Conservation (phyloP, 805 yeast genomes). For the Candida sonorensis region DNA sequence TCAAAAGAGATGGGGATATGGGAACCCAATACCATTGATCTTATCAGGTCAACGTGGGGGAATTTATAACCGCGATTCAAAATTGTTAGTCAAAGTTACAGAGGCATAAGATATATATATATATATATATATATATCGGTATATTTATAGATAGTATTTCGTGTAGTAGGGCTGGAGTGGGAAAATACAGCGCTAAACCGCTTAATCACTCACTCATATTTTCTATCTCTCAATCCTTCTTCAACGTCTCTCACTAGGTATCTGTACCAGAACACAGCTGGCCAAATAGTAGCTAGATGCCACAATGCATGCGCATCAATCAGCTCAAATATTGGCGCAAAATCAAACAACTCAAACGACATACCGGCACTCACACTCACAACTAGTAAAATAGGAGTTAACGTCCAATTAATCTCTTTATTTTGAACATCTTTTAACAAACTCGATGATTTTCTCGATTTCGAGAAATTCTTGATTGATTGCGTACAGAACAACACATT, state of each 20-base stretch:
- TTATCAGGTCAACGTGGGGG: no score
- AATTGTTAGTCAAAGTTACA: no score
- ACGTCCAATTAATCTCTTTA: constrained; percentile 33
- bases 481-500: constrained; percentile 46
- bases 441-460: constrained; percentile 10
- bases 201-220: constrained; percentile 21
- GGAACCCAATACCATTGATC: no score
- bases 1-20: no score
- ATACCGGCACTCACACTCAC: constrained; percentile 58
- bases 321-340: constrained; percentile 61
- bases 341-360: constrained; percentile 89
- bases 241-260: constrained; percentile 44
- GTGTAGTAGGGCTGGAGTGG: no score
- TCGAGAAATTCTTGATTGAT: constrained; percentile 25
- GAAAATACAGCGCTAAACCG: no score
- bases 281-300: constrained; percentile 86
- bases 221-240: constrained; percentile 22
- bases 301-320: constrained; percentile 91
- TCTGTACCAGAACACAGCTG: constrained; percentile 68
- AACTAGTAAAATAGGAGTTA: constrained; percentile 48
- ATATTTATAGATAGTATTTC: no score
- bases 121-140: no score
- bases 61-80: no score
- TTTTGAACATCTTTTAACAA: constrained; percentile 19
- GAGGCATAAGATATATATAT: no score